These are phyloP conservation scores for Plantago ovata DNA, from an alignment of 257 asterid genomes.

Conservation along the genomic window DNA sequence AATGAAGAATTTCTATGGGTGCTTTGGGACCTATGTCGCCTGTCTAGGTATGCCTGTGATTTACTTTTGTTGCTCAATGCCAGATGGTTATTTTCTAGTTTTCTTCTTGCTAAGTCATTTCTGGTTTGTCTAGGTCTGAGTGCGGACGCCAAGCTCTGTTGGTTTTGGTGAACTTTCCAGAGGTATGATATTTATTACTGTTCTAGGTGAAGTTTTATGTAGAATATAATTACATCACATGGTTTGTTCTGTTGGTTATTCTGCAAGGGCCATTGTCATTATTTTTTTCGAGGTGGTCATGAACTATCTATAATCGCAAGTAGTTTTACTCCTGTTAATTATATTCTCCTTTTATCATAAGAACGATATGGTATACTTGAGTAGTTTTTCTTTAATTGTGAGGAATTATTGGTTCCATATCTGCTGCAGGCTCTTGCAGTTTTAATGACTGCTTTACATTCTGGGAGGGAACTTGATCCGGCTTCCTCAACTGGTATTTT, in stretches of 20 bases:
- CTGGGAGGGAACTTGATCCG: slow-evolving; percentile 78
- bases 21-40: slow-evolving; percentile 93
- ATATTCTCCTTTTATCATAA: slow-evolving; percentile 2
- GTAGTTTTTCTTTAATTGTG: slow-evolving; percentile 6
- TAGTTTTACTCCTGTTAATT: slow-evolving; percentile 5
- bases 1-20: slow-evolving; percentile 92
- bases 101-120: slow-evolving; percentile 23
- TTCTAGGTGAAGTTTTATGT: slow-evolving; percentile 5
- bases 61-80: slow-evolving; percentile 19
- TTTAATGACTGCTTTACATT: slow-evolving; percentile 67
- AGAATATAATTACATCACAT: too few relatives aligned
- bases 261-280: slow-evolving; percentile 12
- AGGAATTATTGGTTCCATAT: slow-evolving; percentile 15
- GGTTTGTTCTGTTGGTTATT: slow-evolving; percentile 1
- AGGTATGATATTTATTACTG: slow-evolving; percentile 41
- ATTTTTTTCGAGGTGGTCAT: slow-evolving; percentile 6
- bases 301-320: slow-evolving; percentile 20
- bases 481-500: slow-evolving; percentile 48
- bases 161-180: slow-evolving; percentile 82
- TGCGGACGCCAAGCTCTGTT: slow-evolving; percentile 94
- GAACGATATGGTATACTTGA: slow-evolving; percentile 2
- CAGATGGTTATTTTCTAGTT: slow-evolving; percentile 9
- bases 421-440: slow-evolving; percentile 70
- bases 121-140: slow-evolving; percentile 62
- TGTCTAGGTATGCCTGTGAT: slow-evolving; percentile 60